Evolutionary conservation across 1,284 basidiomycete species (phyloP).

Genomic region (Austropuccinia psidii): DNA sequence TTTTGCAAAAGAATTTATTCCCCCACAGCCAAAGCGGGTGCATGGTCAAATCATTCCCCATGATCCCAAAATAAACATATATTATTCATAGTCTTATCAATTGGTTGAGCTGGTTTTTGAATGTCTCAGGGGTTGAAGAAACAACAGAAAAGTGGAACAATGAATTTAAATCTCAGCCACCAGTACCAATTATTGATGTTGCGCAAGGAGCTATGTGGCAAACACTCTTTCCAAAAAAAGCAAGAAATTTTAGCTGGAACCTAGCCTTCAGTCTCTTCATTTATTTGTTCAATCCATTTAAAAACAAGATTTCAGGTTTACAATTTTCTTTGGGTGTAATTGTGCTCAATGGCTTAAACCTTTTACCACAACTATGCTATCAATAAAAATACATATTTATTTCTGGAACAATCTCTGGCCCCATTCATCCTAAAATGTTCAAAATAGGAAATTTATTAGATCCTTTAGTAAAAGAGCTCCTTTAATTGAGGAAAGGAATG

Average conservation of each 20-base stretch:
- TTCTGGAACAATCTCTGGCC: conserved; percentile 3
- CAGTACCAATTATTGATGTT: background rate
- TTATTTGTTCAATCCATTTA: conserved; percentile 19
- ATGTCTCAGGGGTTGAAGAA: background rate
- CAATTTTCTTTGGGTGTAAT: conserved; percentile 7
- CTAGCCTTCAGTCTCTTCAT: conserved; percentile 3
- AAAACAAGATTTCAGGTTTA: conserved; percentile 5
- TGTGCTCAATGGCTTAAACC: background rate
- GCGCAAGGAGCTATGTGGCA: background rate
- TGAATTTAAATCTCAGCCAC: background rate
- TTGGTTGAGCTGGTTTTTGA: background rate
- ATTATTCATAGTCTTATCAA: background rate
- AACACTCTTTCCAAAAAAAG: background rate
- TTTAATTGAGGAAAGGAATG: too few species aligned
- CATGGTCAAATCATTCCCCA: too few species aligned
- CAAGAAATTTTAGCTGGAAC: background rate
- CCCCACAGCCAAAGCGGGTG: too few species aligned
- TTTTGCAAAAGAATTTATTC: too few species aligned
- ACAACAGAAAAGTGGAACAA: background rate
- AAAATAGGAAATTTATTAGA: background rate
- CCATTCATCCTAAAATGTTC: background rate
- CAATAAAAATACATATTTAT: background rate
- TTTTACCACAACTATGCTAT: background rate
- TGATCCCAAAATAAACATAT: too few species aligned
- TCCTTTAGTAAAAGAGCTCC: background rate